phyloP scores from a whole-genome alignment of 176 grass and related monocot genomes.

The Poa pratensis region DNA sequence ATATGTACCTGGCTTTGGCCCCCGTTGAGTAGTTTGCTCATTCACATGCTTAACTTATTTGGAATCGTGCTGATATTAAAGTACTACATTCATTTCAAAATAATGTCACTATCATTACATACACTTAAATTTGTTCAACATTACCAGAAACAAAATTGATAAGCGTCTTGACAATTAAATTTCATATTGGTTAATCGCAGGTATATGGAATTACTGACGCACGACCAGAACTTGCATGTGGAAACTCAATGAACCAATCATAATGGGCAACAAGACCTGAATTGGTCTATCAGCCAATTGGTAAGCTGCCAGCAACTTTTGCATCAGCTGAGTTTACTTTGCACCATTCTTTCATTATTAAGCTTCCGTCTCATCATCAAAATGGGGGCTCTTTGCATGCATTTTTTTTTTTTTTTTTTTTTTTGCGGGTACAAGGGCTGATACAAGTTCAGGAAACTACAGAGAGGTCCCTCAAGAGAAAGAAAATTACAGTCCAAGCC shows the following conservation, averaged over 20 bases:
- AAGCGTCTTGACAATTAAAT: not conserved
- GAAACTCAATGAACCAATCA: not conserved
- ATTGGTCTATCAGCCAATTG: too few species aligned
- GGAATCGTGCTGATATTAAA: too few species aligned
- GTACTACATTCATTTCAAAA: not conserved
- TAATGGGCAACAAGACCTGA: not conserved
- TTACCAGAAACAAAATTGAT: not conserved
- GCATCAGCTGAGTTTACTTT: not conserved
- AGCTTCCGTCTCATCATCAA: not conserved
- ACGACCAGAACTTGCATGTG: not conserved
- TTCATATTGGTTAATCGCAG: not conserved
- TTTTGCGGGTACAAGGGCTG: too few species aligned
- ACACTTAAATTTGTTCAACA: not conserved
- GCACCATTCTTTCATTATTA: not conserved
- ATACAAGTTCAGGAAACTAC: too few species aligned
- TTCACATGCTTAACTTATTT: too few species aligned
- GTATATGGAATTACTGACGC: not conserved
- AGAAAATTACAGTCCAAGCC: too few species aligned
- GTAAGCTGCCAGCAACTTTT: too few species aligned
- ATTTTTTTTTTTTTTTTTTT: too few species aligned
- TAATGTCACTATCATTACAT: not conserved
- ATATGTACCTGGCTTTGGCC: too few species aligned
- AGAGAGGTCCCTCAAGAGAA: too few species aligned
- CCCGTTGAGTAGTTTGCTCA: too few species aligned
- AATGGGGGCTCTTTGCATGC: not conserved